Percentiles rank a stretch among this genome's conserved stretches.
Conservation (phyloP, 345 rosid genomes). For the Arabis alpina region DNA sequence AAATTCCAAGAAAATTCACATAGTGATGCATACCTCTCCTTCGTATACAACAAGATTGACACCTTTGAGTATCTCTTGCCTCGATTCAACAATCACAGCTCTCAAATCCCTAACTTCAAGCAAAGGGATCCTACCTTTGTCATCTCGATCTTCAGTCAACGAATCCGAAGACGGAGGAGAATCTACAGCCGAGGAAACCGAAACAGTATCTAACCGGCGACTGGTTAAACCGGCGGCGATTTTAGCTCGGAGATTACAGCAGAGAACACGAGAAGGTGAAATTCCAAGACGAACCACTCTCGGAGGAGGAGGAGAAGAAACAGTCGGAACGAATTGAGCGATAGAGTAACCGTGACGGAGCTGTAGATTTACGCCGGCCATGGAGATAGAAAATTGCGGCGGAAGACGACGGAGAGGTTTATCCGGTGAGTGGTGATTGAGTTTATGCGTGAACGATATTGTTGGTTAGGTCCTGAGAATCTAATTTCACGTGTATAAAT, state of each 20-base stretch:
- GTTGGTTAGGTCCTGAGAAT: slow-evolving; percentile 15
- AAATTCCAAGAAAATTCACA: slow-evolving; percentile 2
- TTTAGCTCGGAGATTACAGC: slow-evolving; percentile 38
- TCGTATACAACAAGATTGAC: slow-evolving; percentile 70
- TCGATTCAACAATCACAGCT: slow-evolving; percentile 76
- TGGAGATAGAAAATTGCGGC: slow-evolving; percentile 33
- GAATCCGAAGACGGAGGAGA: slow-evolving; percentile 40
- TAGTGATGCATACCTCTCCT: slow-evolving; percentile 74
- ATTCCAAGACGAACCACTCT: slow-evolving; percentile 22
- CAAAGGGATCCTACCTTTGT: slow-evolving; percentile 55
- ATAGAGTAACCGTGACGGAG: slow-evolving; percentile 37
- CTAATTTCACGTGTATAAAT: slow-evolving; percentile 24
- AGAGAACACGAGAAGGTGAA: slow-evolving; percentile 33
- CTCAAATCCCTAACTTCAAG: slow-evolving; percentile 81
- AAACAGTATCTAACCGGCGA: slow-evolving; percentile 20
- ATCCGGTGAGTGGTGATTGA: slow-evolving; percentile 36
- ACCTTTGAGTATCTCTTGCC: slow-evolving; percentile 86
- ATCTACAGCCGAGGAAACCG: slow-evolving; percentile 36
- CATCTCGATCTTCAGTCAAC: slow-evolving; percentile 34
- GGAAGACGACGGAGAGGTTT: slow-evolving; percentile 39
- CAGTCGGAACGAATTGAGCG: slow-evolving; percentile 28
- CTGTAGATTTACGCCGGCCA: slow-evolving; percentile 43
- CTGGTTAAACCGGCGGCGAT: slow-evolving; percentile 19
- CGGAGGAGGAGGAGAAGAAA: slow-evolving; percentile 34
- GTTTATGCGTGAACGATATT: slow-evolving; percentile 3